Percentiles rank a stretch among this genome's conserved stretches.
Conservation (phyloP, 805 yeast species). For the Saturnispora serradocipensis region DNA sequence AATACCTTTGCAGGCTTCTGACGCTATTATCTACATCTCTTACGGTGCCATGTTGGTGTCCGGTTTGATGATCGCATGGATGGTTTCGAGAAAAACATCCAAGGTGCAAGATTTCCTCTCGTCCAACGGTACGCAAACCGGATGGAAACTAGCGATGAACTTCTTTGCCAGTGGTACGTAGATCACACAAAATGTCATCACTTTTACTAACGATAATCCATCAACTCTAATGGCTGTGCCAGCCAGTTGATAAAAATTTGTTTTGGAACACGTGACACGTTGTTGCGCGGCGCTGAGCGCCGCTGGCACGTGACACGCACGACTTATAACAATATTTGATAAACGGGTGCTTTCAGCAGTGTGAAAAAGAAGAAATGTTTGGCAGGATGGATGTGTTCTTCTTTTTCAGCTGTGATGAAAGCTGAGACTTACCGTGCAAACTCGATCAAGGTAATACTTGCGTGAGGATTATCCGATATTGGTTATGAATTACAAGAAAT, state of each 20-base stretch:
- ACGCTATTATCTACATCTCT: slow-evolving; percentile 56
- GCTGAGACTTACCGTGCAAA: slow-evolving; percentile 73
- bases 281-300: too few relatives aligned
- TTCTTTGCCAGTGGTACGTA: slow-evolving; percentile 85
- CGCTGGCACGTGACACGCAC: not conserved
- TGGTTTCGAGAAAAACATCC: slow-evolving; percentile 33
- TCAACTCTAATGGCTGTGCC: not conserved
- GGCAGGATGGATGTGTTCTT: not conserved
- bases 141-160: slow-evolving; percentile 74
- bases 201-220: slow-evolving; percentile 6
- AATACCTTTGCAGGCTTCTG: slow-evolving; percentile 40
- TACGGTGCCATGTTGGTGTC: slow-evolving; percentile 45
- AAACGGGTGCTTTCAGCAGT: slow-evolving; percentile 37
- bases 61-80: slow-evolving; percentile 53
- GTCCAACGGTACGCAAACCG: slow-evolving; percentile 73
- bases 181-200: slow-evolving; percentile 7
- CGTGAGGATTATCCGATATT: slow-evolving; percentile 56
- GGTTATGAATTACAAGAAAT: slow-evolving; percentile 13
- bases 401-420: slow-evolving; percentile 49
- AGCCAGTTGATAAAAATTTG: too few relatives aligned
- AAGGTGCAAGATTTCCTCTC: slow-evolving; percentile 47
- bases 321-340: slow-evolving; percentile 21
- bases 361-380: not conserved
- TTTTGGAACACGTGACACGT: too few relatives aligned
- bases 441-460: slow-evolving; percentile 79